These are phyloP conservation scores for Aspergillus sp. DNA, from an alignment of 2,329 filamentous ascomycete species.

Conservation along the genomic window DNA sequence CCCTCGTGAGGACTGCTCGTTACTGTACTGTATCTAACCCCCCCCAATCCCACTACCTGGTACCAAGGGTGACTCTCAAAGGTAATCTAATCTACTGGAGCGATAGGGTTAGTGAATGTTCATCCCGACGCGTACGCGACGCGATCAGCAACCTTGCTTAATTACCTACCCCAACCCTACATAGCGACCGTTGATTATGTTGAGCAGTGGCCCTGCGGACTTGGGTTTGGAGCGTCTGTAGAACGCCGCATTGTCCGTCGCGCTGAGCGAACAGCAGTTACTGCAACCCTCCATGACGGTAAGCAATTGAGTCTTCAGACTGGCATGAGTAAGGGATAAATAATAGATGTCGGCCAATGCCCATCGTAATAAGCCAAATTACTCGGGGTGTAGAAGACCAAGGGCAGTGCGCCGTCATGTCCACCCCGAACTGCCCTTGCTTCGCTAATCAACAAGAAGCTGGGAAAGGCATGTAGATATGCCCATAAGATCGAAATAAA, in stretches of 20 bases:
- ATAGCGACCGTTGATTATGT: background rate
- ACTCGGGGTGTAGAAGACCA: background rate
- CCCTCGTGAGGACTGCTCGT: background rate
- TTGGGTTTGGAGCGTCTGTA: background rate
- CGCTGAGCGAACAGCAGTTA: background rate
- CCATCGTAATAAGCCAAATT: background rate
- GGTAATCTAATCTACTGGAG: too few relatives aligned
- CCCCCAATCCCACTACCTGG: background rate
- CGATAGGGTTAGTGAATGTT: background rate
- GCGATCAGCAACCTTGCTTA: slow-evolving; percentile 10
- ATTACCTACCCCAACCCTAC: background rate
- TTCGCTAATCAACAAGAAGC: background rate
- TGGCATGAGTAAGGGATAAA: slow-evolving; percentile 6
- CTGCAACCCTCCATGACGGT: background rate
- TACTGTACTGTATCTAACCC: background rate
- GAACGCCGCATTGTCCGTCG: background rate
- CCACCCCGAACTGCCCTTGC: background rate
- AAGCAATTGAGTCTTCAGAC: background rate
- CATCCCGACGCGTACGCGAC: slow-evolving; percentile 15
- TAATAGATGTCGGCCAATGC: background rate
- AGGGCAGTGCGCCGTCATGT: background rate
- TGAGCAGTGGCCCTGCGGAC: background rate
- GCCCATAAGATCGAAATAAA: background rate
- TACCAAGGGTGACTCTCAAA: too few relatives aligned
- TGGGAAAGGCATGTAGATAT: background rate